These are phyloP conservation scores for Rhododendron simsii DNA, from an alignment of 148 eudicot species.

Conservation along the genomic window DNA sequence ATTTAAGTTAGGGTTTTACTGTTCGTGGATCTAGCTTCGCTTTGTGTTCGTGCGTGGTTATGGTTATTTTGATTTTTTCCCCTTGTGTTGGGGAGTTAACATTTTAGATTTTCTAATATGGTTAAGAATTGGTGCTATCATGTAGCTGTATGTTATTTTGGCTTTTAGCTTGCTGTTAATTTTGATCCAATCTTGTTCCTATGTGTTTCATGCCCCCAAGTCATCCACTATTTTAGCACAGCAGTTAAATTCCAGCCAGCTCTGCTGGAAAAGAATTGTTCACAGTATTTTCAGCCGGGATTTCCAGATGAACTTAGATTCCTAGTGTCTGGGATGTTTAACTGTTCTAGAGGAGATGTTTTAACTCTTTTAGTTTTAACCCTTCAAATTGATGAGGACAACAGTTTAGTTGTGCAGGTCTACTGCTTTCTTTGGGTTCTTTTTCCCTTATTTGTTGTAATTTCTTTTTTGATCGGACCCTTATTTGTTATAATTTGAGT, in stretches of 20 bases:
- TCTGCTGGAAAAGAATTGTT: too few relatives aligned
- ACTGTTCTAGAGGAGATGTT: constrained; percentile 44
- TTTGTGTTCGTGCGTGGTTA: neutral
- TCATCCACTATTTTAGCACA: neutral
- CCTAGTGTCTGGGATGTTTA: constrained; percentile 54
- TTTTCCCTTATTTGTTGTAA: neutral
- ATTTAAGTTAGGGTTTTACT: neutral
- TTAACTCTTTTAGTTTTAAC: constrained; percentile 19
- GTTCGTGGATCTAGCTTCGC: too few relatives aligned
- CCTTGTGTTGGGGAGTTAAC: neutral
- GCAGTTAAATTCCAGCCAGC: too few relatives aligned
- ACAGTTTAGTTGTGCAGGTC: constrained; percentile 89
- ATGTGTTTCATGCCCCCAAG: neutral
- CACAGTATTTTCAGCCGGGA: constrained; percentile 32
- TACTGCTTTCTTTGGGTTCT: constrained; percentile 10
- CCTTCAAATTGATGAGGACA: constrained; percentile 62
- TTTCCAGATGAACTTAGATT: constrained; percentile 57
- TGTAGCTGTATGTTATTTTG: too few relatives aligned
- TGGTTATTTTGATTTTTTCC: neutral
- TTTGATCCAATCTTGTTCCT: neutral
- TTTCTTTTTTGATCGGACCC: too few relatives aligned
- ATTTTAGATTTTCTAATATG: too few relatives aligned
- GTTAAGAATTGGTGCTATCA: too few relatives aligned
- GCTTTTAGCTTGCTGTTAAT: too few relatives aligned
- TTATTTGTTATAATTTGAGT: neutral